Evolutionary conservation across 495 filamentous ascomycete genomes (phyloP), one percentile per base, ranked within the genome.

Genomic region (Hypomontagnella submonticulosa): DNA sequence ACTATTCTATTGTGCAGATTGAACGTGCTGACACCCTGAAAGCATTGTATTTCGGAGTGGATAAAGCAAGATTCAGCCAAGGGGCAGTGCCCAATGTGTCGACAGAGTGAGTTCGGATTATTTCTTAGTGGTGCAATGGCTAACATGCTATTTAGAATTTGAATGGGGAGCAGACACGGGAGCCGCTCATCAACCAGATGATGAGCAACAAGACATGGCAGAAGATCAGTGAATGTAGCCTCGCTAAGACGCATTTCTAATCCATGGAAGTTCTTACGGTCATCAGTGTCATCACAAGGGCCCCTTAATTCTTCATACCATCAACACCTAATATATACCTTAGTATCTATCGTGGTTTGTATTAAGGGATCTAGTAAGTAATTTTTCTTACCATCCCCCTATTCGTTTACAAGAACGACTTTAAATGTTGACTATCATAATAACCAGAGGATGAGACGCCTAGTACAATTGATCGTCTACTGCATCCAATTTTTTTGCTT

Each of bases 1-100:
- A 15, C 8, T 37, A 47, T 27, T 33, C 40, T 32, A 20, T 18
- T 20, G 2, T 33, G 4, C 12, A 48, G 18, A 30, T n/a, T 48
- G 37, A 54, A 34, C 13, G 42, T 63, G 43, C 70, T 77, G 27
- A 77, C 55, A 33, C 43, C 3, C 13, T 12, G 36, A 60, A 68
- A 97, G 93, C 95, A 99, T 76, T 99, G 95, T 71, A 91, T 98
- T 56, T 84, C 90, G 74, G 92, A 92, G 43, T 99, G 95, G 95
- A 91, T 99, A 59, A 88, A 95, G 68, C 93, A 96, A 71, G 95
- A 97, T 53, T 88, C 90, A 12, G 92, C 93, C 7, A 94, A 96
- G 71, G 95, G 93, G 12, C 87, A 96, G 43, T 99, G 95, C 76
- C 95, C 95, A 12, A 98, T 99, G 96, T 99, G 95, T 72, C 85